Base-by-base conservation (phyloP, 805 yeast genomes). In the Ogataea wickerhamii region DNA sequence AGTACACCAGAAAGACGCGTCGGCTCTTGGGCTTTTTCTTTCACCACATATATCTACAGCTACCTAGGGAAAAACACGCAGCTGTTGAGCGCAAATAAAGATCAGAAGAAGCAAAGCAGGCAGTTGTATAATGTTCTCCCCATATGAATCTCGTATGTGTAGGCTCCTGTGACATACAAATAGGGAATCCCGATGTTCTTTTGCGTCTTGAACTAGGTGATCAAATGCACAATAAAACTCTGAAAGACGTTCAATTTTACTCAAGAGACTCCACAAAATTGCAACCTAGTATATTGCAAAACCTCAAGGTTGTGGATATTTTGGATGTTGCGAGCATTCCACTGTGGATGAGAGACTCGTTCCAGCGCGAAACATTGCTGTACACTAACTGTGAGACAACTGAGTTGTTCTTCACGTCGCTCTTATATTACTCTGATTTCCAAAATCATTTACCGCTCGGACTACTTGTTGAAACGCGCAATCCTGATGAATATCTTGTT, bases 281-380 rank as follows among this genome's bases (percentile, higher is more conserved):
- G 5, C 23, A 23, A 12, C 22, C 29, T 20, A 14, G 13, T n/a
- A 28, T 18, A 17, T 41, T 47, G 18, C 18, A 37, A 13, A 14
- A 32, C 21, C 37, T 47, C 11, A 17, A 27, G 25, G 37, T 43
- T n/a, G 20, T 32, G 19, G 51, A 47, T 18, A 29, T 47, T 13
- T 40, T 47, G 5, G 44, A 41, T 22, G 38, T 47, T 18, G 18
- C 23, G 21, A 17, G 32, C 18, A 36, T 47, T n/a, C 52, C 52
- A 0, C 27, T 47, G 8, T 47, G 52, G 52, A 27, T 47, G 14
- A 19, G 40, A 8, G 18, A 32, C 16, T 34, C 33, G 13, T 36
- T 37, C n/a, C 12, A 33, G 19, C 23, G 33, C 19, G 17, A 24
- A 5, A 36, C 44, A 39, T 35, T 29, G 24, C 45, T 45, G 14